Evolutionary conservation across 2,329 filamentous ascomycete species (phyloP).

Genomic region (Fusarium cicatricum): DNA sequence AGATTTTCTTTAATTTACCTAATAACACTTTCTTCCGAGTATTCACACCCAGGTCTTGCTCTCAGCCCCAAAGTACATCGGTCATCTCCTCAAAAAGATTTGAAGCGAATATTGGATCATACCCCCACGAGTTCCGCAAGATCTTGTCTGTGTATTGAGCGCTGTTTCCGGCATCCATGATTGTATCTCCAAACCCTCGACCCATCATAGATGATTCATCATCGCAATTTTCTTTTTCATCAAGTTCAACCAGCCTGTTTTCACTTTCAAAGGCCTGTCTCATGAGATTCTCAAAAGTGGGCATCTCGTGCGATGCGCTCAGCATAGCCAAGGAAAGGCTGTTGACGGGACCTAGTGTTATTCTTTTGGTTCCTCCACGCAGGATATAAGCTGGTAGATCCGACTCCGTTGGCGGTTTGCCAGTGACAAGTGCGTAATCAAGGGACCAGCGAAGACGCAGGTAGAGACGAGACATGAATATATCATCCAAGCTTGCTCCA

Average conservation of each 20-base stretch:
- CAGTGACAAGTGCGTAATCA: constrained; percentile 2
- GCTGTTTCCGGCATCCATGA: neutral
- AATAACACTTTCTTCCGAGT: too few relatives aligned
- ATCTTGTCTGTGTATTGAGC: neutral
- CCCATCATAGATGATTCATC: too few relatives aligned
- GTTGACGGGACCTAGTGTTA: constrained; percentile 1
- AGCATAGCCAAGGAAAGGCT: neutral
- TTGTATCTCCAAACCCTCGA: neutral
- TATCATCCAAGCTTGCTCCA: constrained; percentile 5
- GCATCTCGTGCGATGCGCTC: neutral
- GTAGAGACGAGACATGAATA: constrained; percentile 4
- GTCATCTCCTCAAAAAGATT: constrained; percentile 14
- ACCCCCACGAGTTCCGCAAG: neutral
- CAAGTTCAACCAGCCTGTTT: neutral
- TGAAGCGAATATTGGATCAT: constrained; percentile 5
- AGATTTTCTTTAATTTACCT: too few relatives aligned
- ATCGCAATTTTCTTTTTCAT: neutral
- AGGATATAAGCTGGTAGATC: constrained; percentile 10
- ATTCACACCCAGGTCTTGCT: too few relatives aligned
- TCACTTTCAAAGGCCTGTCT: neutral
- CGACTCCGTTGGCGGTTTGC: constrained; percentile 1
- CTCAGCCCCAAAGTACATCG: constrained; percentile 7
- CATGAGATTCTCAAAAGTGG: neutral
- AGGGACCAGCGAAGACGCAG: constrained; percentile 6
- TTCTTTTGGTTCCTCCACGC: neutral